These are phyloP conservation scores for Glebionis coronaria DNA, from an alignment of 129 eudicot genomes.

Conservation along the genomic window DNA sequence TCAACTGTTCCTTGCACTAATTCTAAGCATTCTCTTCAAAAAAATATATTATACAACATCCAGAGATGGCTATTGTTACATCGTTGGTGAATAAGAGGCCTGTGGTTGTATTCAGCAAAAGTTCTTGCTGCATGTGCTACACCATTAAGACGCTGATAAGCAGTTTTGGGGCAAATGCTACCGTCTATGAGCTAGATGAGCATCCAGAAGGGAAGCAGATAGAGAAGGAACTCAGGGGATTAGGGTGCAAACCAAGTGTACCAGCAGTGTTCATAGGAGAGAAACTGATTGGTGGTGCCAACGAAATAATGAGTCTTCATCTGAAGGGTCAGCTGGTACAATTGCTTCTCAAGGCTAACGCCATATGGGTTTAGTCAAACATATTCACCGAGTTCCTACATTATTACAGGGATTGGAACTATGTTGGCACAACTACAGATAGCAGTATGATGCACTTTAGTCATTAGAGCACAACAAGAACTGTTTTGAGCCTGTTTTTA, in stretches of 20 bases:
- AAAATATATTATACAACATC: background rate
- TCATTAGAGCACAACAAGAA: conserved; percentile 8
- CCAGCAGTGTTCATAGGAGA: conserved; percentile 76
- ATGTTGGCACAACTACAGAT: conserved; percentile 3
- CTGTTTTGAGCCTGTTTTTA: conserved; percentile 11
- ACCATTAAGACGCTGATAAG: conserved; percentile 56
- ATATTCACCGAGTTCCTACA: conserved; percentile 8
- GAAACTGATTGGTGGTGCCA: conserved; percentile 66
- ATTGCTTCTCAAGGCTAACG: conserved; percentile 65
- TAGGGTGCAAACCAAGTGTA: conserved; percentile 54
- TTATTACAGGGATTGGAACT: conserved; percentile 8
- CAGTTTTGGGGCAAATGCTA: conserved; percentile 66
- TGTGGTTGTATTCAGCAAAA: conserved; percentile 63
- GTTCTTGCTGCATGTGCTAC: conserved; percentile 63
- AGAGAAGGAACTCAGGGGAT: conserved; percentile 47
- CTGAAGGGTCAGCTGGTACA: conserved; percentile 62
- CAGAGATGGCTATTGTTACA: conserved; percentile 40
- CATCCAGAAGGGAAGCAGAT: conserved; percentile 53
- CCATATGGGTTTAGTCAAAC: conserved; percentile 64
- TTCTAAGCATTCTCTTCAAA: background rate
- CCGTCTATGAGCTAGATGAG: conserved; percentile 64
- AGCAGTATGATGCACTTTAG: conserved; percentile 20
- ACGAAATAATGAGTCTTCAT: conserved; percentile 78
- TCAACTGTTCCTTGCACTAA: conserved; percentile 1
- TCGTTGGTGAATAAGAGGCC: conserved; percentile 50